Evolutionary conservation across 2,329 filamentous ascomycete species (phyloP), one percentile per base, ranked within the genome.

Genomic region (Sporothrix schenckii): DNA sequence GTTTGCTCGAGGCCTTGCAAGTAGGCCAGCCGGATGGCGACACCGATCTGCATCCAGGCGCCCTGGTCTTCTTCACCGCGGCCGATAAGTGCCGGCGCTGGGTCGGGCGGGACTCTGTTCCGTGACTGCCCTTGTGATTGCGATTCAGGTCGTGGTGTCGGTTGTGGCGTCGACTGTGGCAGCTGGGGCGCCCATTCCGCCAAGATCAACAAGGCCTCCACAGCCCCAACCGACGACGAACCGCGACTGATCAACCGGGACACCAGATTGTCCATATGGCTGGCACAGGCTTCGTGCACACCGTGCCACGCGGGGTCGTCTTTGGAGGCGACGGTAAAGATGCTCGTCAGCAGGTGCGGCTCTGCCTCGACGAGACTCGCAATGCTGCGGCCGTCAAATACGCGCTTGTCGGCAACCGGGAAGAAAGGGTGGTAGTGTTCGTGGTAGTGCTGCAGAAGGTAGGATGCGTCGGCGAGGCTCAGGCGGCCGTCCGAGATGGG

Each of bases 31-130:
- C 90, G 85, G 7, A 92, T 80, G 3, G 90, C 90, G 24, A 90
- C 84, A 1, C 90, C 90, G 6, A 92, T 89, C 74, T 92, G 88
- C 89, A 92, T 92, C 90, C 90, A 92, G 0, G 89, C 89, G 41
- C 90, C 89, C 58, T 90, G 85, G 74, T 92, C 90, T 76, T 92
- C 90, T 77, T 92, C 90, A 10, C 90, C 90, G 69, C 89, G 85
- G 0, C 90, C 90, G 24, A 92, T 88, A 34, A 68, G 52, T 1
- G 66, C 47, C 9, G 66, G 66, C 6, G 34, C 50, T 4, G 52
- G 13, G 19, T 44, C n/a, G 4, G 19, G 11, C 19, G 52, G 10
- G 24, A 30, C 3, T 34, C n/a, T 52, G 19, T 54, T n/a, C 7
- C 41, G 14, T 24, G 30, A 39, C 6, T 44, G 39, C 27, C 47